Evolutionary conservation across 805 yeast genomes (phyloP), one percentile per base, ranked within the genome.

Genomic region (Wickerhamiella vanderwaltii): DNA sequence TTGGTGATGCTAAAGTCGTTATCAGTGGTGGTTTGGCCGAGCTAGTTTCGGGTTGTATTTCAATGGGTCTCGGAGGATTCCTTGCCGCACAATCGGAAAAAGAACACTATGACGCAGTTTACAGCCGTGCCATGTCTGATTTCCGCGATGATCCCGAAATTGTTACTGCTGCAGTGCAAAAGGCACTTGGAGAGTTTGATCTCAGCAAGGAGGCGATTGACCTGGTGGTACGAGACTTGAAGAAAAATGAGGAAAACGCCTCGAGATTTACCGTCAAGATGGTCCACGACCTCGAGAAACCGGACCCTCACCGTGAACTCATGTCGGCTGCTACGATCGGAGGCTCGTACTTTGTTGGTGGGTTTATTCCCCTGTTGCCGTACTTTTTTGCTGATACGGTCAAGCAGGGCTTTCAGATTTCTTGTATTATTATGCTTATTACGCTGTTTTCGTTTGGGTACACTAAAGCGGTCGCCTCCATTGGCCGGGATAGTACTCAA

Each of bases 21-120:
- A 85, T 88, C 47, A 85, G 96, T 18, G 97, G 97, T 68, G 97
- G 97, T 19, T 74, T 88, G 72, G 96, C 97, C 11, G 97, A 88
- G 65, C 73, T 88, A 51, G 93, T 88, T 3, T 82, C 95, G 6
- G 97, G 97, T 37, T 94, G 97, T 34, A 87, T 88, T 41, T 81
- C 94, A 20, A 88, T 88, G 97, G 97, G 97, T 5, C 73, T 88
- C 42, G 97, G 97, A 44, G 97, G 97, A 19, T 88, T 73, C 60
- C 68, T 88, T 44, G 97, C 97, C 23, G 97, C 97, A 31, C 80
- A 80, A 58, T 76, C 87, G 9, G 97, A 88, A 64, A 63, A 41
- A 37, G 64, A 60, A 35, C 41, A 37, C 41, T 37, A 37, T 16
- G 41, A 37, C 17, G 33, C 41, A 2, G 52, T 49, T 41, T 54